These are phyloP conservation scores for Atractiella rhizophila DNA, from an alignment of 768 basidiomycete species.

Conservation along the genomic window DNA sequence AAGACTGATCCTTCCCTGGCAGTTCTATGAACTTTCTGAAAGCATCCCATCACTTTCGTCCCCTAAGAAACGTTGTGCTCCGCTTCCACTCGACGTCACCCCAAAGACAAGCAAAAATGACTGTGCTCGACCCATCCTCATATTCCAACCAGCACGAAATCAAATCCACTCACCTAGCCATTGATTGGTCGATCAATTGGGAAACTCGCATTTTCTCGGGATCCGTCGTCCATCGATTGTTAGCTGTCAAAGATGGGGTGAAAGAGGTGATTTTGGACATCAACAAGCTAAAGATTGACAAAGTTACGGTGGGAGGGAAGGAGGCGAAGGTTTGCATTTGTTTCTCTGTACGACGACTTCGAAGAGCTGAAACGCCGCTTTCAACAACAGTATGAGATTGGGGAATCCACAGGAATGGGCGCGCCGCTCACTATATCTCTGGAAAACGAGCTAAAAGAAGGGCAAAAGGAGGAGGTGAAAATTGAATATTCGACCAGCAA, in stretches of 20 bases:
- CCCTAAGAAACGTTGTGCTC: too few relatives aligned
- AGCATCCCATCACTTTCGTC: too few relatives aligned
- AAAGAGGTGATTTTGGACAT: slow-evolving; percentile 42
- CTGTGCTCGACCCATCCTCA: slow-evolving; percentile 25
- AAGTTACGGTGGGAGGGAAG: slow-evolving; percentile 32
- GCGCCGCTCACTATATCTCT: slow-evolving; percentile 42
- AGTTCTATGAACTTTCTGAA: too few relatives aligned
- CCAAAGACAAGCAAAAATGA: too few relatives aligned
- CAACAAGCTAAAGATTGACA: slow-evolving; percentile 35
- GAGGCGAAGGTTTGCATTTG: too few relatives aligned
- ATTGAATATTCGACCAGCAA: slow-evolving; percentile 49
- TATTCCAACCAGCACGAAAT: slow-evolving; percentile 57
- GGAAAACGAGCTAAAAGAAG: slow-evolving; percentile 24
- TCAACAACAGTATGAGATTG: slow-evolving; percentile 31
- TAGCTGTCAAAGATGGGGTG: slow-evolving; percentile 31
- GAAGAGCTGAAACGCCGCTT: too few relatives aligned
- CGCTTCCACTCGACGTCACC: too few relatives aligned
- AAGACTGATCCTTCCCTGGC: too few relatives aligned
- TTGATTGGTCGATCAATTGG: slow-evolving; percentile 65
- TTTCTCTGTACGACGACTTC: slow-evolving; percentile 26
- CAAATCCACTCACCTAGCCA: slow-evolving; percentile 37
- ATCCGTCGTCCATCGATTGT: slow-evolving; percentile 36
- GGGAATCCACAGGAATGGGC: slow-evolving; percentile 51
- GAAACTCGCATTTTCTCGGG: slow-evolving; percentile 35
- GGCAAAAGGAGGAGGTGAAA: slow-evolving; percentile 27